Evolutionary conservation across 768 basidiomycete species (phyloP).

Genomic region (Phylloporus scabripes): DNA sequence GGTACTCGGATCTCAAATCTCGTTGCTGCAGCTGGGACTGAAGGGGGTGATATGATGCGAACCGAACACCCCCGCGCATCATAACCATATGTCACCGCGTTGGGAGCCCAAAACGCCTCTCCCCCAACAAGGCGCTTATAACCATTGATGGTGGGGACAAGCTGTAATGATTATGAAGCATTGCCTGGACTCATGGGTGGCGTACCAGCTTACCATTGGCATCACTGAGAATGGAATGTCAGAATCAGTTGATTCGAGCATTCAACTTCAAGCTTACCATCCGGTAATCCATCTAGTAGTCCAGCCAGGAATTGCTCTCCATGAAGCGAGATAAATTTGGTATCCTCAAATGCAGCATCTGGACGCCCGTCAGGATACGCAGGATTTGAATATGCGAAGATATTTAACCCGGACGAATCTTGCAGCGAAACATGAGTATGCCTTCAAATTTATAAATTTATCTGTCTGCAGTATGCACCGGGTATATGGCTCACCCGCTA

Average conservation of each 20-base stretch:
- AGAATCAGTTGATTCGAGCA: background rate
- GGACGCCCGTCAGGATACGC: constrained; percentile 60
- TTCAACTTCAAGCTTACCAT: constrained; percentile 47
- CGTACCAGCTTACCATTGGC: constrained; percentile 58
- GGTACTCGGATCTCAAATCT: constrained; percentile 92
- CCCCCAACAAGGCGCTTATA: constrained; percentile 96
- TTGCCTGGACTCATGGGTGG: background rate
- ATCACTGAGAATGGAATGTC: constrained; percentile 47
- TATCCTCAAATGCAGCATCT: constrained; percentile 74
- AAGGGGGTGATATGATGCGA: constrained; percentile 88
- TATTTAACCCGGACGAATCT: constrained; percentile 60
- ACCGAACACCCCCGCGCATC: constrained; percentile 92
- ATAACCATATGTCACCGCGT: constrained; percentile 90
- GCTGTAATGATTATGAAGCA: constrained; percentile 32
- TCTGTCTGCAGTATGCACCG: constrained; percentile 9
- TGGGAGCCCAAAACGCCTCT: constrained; percentile 92
- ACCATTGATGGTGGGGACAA: constrained; percentile 90
- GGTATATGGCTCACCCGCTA: constrained; percentile 59
- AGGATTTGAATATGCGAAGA: constrained; percentile 67
- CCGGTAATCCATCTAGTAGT: constrained; percentile 80
- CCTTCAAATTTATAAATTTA: constrained; percentile 32
- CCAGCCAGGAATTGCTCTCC: constrained; percentile 96
- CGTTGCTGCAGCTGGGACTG: constrained; percentile 74
- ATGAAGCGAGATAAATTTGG: constrained; percentile 74
- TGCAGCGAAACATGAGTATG: constrained; percentile 91